Evolutionary conservation across 768 basidiomycete species (phyloP), one percentile per base, ranked within the genome.

Genomic region (Calocera cornea): DNA sequence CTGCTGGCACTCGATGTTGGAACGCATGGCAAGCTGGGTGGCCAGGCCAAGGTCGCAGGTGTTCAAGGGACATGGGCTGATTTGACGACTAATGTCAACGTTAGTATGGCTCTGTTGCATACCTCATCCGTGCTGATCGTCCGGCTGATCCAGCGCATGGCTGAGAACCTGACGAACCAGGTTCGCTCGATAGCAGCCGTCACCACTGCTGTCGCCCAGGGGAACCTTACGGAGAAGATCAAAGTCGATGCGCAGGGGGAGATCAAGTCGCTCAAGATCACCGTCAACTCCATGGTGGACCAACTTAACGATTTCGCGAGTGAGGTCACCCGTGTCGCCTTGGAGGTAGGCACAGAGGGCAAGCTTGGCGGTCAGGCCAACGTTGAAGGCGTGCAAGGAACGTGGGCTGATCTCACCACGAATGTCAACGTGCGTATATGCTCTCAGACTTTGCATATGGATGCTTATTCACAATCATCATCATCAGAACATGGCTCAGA

Each of bases 31-130:
- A 95, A 90, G 64, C 81, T 97, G 75, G 95, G 94, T 64, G 95
- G 95, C n/a, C 93, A 95, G 75, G 94, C 94, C 0, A 84, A 81
- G 67, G 94, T 95, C 0, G 88, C 89, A 24, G 92, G 89, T 64
- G 93, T 95, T 0, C 88, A 94, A 74, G 93, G 93, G 65, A 92
- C 92, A 81, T 94, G 93, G 93, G 86, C 87, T 24, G 89, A 91
- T 73, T 80, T 97, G 76, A 95, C 92, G 0, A 80, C 88, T 66
- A 91, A 90, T 68, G 93, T 97, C 73, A 97, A 97, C 76, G 89
- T 91, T 74, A 66, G 84, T 80, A 85, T 92, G 72, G 95, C 95
- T 24, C 38, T 29, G 22, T 3, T 44, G 19, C 27, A 44, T 66
- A 33, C 14, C 38, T 49, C 44, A 38, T 69, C 36, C 36, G 14